Evolutionary conservation across 164 flowering plant species (phyloP), one percentile per base, ranked within the genome.

Genomic region (Paratinospora sagittata): DNA sequence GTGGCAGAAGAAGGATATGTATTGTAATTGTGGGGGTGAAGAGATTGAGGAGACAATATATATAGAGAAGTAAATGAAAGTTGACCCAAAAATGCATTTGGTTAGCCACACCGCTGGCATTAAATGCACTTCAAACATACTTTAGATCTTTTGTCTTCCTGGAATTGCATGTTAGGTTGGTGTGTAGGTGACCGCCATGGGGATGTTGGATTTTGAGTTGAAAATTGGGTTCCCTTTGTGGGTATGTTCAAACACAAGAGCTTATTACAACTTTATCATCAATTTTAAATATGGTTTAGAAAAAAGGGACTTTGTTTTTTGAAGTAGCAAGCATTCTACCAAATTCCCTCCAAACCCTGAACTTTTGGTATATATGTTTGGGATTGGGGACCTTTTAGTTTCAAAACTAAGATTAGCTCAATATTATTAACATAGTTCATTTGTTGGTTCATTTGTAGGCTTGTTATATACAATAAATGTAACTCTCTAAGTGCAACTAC

Each of bases 81-180:
- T 81, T 83, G 84, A 82, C 82, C 72, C n/a, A n/a, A n/a, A 73
- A 11, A 57, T 17, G 71, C 77, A 73, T 81, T 79, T 76, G 76
- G 79, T 81, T 76, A 72, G 64, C 77, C 82, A 82, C 81, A 74
- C 85, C 82, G 79, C 65, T 60, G 63, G 87, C 87, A 85, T 84
- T 87, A 79, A 84, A 67, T 84, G 73, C 73, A 66, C 16, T 41
- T 2, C 58, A 23, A 47, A 6, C 69, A 70, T 39, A 39, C 17
- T 26, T 66, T 52, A 34, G 14, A 37, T 39, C n/a, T 4, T 70
- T 66, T 70, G 71, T 74, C 47, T 63, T 63, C 37, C 52, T 69
- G 27, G 26, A 5, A 5, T 60, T 27, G 41, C 27, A 55, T 43
- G 73, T 39, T 77, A 73, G 76, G 79, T 73, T 73, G 70, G 62